These are phyloP conservation scores for Beauveria brongniartii DNA, from an alignment of 2,329 filamentous ascomycete species.

Conservation along the genomic window DNA sequence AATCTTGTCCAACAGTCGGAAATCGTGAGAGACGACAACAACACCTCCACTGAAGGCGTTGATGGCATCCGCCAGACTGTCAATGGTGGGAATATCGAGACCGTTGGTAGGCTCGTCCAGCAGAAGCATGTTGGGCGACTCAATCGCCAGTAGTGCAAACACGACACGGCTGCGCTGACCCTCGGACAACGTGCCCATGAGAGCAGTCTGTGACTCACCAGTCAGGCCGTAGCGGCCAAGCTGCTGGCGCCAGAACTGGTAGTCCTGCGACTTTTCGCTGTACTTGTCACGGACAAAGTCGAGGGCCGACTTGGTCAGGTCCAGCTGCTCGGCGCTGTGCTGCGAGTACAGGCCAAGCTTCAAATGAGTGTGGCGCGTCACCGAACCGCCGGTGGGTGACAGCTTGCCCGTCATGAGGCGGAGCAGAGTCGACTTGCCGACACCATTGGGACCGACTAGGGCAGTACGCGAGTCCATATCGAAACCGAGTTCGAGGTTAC, in stretches of 20 bases:
- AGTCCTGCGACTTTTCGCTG: conserved; percentile 80
- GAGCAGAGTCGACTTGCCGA: conserved; percentile 94
- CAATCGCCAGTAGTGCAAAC: conserved; percentile 91
- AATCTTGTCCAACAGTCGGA: conserved; percentile 97
- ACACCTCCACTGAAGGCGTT: conserved; percentile 95
- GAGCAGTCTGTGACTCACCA: conserved; percentile 87
- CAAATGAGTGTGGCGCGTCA: conserved; percentile 92
- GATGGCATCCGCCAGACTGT: conserved; percentile 94
- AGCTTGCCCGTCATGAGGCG: conserved; percentile 95
- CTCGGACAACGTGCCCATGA: conserved; percentile 97
- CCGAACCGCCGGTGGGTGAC: conserved; percentile 70
- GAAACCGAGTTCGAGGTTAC: conserved; percentile 94
- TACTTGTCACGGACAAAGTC: conserved; percentile 99
- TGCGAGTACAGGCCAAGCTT: conserved; percentile 98
- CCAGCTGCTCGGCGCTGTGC: conserved; percentile 96
- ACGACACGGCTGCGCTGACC: conserved; percentile 98
- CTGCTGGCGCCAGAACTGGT: conserved; percentile 99
- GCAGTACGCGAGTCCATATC: conserved; percentile 99
- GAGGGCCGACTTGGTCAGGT: conserved; percentile 93
- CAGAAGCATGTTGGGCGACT: conserved; percentile 93
- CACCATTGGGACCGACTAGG: conserved; percentile 96
- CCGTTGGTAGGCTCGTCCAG: conserved; percentile 99
- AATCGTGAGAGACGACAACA: conserved; percentile 96
- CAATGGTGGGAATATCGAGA: conserved; percentile 97
- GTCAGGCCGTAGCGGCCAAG: conserved; percentile 89